phyloP scores from a whole-genome alignment of 345 rosid genomes.

The Luvunga scandens region DNA sequence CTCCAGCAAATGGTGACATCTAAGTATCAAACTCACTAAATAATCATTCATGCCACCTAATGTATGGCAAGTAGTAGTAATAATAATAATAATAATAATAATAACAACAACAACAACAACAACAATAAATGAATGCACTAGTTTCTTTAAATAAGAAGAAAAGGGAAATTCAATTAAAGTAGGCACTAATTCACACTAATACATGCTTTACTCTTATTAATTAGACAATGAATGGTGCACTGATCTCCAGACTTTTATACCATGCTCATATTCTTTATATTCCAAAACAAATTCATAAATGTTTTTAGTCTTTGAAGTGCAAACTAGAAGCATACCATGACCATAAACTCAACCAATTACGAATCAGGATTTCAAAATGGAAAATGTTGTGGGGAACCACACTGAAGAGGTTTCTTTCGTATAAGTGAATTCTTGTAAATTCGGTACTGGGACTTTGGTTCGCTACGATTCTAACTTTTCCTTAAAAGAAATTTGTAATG shows the following conservation, averaged over 20 bases:
- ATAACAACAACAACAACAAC: no score
- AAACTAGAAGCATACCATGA: not conserved
- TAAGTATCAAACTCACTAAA: not conserved
- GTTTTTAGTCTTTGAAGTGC: not conserved
- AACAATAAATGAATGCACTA: not conserved
- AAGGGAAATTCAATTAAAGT: not conserved
- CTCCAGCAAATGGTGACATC: not conserved
- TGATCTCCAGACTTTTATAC: not conserved
- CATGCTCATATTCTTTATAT: not conserved
- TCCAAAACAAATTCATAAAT: not conserved
- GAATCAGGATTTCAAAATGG: not conserved
- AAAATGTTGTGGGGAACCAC: not conserved
- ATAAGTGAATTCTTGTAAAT: not conserved
- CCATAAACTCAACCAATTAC: not conserved
- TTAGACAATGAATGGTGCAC: not conserved
- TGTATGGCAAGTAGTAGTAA: not conserved
- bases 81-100: not conserved
- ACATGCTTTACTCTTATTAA: not conserved
- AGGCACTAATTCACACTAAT: not conserved
- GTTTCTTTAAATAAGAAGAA: not conserved
- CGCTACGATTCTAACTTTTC: not conserved
- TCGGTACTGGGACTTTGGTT: not conserved
- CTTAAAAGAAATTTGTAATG: not conserved
- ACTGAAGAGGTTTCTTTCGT: not conserved
- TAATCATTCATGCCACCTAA: conserved; percentile 3